Percentiles rank a stretch among this genome's conserved stretches.
Evolutionary conservation across 192 early-diverging fungal genomes (phyloP).

Genomic region (Backusella tuberculispora): DNA sequence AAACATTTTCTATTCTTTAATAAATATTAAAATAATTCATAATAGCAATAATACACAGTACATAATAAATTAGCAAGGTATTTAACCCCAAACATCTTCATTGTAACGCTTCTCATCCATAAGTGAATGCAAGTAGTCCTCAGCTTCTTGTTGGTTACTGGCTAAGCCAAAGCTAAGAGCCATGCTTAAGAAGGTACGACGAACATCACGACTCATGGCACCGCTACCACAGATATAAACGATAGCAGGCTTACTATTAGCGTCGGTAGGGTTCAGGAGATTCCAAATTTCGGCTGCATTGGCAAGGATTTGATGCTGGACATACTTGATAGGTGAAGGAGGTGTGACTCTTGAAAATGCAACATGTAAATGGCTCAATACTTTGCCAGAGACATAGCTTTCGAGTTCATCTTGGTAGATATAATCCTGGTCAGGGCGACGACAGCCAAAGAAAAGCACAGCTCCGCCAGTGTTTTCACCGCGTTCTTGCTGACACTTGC

Average conservation of each 20-base stretch:
- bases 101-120: constrained; percentile 31
- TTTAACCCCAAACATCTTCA: constrained; percentile 43
- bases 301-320: constrained; percentile 35
- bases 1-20: too few species aligned
- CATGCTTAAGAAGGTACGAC: constrained; percentile 26
- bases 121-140: constrained; percentile 21
- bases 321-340: constrained; percentile 30
- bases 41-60: neutral
- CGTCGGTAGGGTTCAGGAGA: constrained; percentile 15
- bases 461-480: constrained; percentile 63
- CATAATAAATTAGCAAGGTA: neutral
- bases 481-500: constrained; percentile 32
- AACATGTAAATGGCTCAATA: constrained; percentile 59
- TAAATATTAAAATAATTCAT: neutral
- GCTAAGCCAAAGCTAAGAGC: constrained; percentile 27
- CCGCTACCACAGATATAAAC: constrained; percentile 40
- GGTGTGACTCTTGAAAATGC: constrained; percentile 64
- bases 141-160: constrained; percentile 26
- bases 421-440: constrained; percentile 67
- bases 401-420: constrained; percentile 76
- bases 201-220: constrained; percentile 38
- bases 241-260: neutral
- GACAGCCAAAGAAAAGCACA: constrained; percentile 83
- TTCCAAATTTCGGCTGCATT: constrained; percentile 28
- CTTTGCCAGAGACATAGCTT: constrained; percentile 46